Conservation (phyloP, 768 basidiomycete genomes). For the Lactarius evosmus region DNA sequence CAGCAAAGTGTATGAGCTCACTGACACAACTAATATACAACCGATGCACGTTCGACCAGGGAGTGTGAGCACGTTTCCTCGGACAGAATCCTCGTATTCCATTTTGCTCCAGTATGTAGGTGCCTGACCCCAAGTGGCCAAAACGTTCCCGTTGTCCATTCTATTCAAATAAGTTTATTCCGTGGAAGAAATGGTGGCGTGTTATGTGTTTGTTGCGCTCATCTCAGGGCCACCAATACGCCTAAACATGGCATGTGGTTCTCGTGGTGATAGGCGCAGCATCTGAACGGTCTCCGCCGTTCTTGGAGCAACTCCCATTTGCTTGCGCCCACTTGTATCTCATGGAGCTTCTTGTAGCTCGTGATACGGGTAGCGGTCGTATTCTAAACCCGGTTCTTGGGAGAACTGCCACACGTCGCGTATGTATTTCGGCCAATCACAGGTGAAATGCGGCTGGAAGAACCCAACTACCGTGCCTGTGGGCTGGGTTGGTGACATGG, state of each 20-base stretch:
- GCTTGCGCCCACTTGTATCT: background rate
- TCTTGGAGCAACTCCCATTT: background rate
- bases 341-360: background rate
- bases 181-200: background rate
- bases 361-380: background rate
- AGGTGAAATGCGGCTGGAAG: background rate
- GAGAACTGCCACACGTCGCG: no score
- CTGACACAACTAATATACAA: no score
- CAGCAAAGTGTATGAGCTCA: background rate
- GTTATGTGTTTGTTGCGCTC: background rate
- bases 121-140: conserved; percentile 5
- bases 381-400: background rate
- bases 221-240: no score
- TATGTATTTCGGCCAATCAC: background rate
- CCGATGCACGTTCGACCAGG: conserved; percentile 3
- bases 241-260: background rate
- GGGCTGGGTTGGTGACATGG: conserved; percentile 9
- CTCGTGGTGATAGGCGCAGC: background rate
- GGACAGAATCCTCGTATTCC: background rate
- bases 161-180: background rate
- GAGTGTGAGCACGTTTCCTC: background rate
- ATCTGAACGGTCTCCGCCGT: background rate
- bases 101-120: background rate
- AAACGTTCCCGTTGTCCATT: background rate
- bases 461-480: background rate